A percentile compares a stretch with the other conserved stretches of the same genome.
phyloP scores from a whole-genome alignment of 2,329 filamentous ascomycete genomes.

The Setomelanomma holmii region DNA sequence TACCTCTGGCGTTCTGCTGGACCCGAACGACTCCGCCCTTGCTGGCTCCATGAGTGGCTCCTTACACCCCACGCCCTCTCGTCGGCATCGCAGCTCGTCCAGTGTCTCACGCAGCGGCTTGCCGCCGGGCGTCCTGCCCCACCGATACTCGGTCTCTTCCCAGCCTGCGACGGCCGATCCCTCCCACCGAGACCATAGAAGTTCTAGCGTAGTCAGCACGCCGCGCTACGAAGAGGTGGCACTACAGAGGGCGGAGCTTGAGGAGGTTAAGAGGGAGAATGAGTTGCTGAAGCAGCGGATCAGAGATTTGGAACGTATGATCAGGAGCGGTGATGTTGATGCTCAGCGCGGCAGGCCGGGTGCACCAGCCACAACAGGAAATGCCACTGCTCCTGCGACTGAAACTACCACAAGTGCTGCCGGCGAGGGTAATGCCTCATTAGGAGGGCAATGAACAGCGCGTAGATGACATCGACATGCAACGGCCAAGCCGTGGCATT shows the following conservation, averaged over 20 bases:
- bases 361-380: slow-evolving; percentile 21
- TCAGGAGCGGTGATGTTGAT: slow-evolving; percentile 35
- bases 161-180: slow-evolving; percentile 35
- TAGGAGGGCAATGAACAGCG: slow-evolving; percentile 11
- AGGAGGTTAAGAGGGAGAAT: slow-evolving; percentile 59
- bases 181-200: slow-evolving; percentile 31
- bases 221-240: slow-evolving; percentile 53
- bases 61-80: slow-evolving; percentile 61
- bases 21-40: slow-evolving; percentile 55
- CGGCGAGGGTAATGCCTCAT: slow-evolving; percentile 11
- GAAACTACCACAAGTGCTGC: slow-evolving; percentile 6
- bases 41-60: slow-evolving; percentile 54
- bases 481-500: slow-evolving; percentile 15
- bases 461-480: slow-evolving; percentile 10
- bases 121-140: slow-evolving; percentile 30
- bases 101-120: slow-evolving; percentile 54
- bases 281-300: slow-evolving; percentile 56
- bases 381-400: slow-evolving; percentile 7
- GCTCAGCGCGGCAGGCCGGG: slow-evolving; percentile 42
- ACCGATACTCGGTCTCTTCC: slow-evolving; percentile 43
- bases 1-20: slow-evolving; percentile 56
- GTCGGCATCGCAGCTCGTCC: slow-evolving; percentile 64
- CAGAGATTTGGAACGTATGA: slow-evolving; percentile 54
- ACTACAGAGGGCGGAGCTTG: slow-evolving; percentile 54
- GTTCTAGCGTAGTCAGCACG: slow-evolving; percentile 46